Evolutionary conservation across 495 filamentous ascomycete species (phyloP), one percentile per base, ranked within the genome.

Genomic region (Penicillium herquei): DNA sequence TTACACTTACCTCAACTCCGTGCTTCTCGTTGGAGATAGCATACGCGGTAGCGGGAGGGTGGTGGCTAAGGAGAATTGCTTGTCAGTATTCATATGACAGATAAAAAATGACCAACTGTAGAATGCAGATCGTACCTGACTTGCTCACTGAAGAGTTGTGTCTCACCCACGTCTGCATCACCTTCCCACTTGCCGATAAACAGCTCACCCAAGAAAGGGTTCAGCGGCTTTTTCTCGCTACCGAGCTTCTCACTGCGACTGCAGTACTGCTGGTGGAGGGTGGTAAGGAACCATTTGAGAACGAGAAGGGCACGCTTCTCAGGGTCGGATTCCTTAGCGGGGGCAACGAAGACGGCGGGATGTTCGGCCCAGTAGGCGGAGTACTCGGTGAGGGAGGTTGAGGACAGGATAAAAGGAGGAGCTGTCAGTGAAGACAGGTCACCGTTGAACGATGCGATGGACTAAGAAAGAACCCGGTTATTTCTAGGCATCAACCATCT

Each of bases 331-430:
- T 97, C 94, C 45, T 80, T 79, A 17, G 91, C 88, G 1, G 93
- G 91, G 6, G 94, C 93, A 33, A 90, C 84, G 65, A 98, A 94
- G 51, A 95, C 73, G 55, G 82, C 78, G 2, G 94, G 94, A 66
- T 97, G 93, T 72, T 98, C 93, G 39, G 87, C 86, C 95, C 94
- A 98, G 79, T 97, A 98, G 45, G 91, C 90, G 54, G 89, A 92
- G 78, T 93, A 98, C 70, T 98, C 94, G 59, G 88, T 89, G 49
- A 98, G 81, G 61, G 91, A 96, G 52, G 89, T 96, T 26, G 88
- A 85, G 47, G 90, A 93, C 39, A 97, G 86, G 71, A 98, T 97
- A 70, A 97, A 98, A 10, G 94, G 90, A 37, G 94, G 94, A 17
- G 94, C 93, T 33, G 94, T 97, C 71, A 98, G 78, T 51, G 91